A percentile compares a stretch with the other conserved stretches of the same genome.
phyloP scores from a whole-genome alignment of 2,329 filamentous ascomycete species.

The Cercospora citrullina region DNA sequence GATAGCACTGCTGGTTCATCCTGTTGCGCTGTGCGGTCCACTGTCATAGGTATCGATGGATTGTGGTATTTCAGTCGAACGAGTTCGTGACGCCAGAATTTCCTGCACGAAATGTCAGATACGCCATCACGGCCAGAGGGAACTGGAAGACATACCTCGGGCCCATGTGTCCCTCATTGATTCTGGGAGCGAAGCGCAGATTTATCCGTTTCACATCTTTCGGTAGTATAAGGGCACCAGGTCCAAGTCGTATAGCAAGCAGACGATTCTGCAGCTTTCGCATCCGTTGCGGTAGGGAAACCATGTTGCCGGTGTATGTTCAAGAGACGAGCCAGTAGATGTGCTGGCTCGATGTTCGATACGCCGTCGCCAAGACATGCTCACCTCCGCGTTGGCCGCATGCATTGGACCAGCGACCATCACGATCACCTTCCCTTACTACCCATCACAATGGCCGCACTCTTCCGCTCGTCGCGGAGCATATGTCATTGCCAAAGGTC shows the following conservation, averaged over 20 bases:
- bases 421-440: neutral
- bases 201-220: conserved; percentile 73
- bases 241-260: conserved; percentile 72
- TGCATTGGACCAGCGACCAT: conserved; percentile 1
- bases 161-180: conserved; percentile 69
- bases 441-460: conserved; percentile 28
- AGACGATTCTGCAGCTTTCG: conserved; percentile 72
- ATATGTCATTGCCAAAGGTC: conserved; percentile 29
- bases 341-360: conserved; percentile 5
- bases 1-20: conserved; percentile 61
- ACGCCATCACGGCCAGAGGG: conserved; percentile 33
- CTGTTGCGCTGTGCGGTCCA: conserved; percentile 66
- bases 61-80: conserved; percentile 94
- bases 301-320: conserved; percentile 44
- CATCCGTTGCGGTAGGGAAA: conserved; percentile 66
- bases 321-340: neutral
- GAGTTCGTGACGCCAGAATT: conserved; percentile 84
- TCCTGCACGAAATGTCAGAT: conserved; percentile 52
- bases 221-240: conserved; percentile 79
- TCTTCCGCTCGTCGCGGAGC: conserved; percentile 29
- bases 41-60: conserved; percentile 76
- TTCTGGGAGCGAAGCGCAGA: conserved; percentile 66
- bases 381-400: conserved; percentile 4
- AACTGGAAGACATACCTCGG: conserved; percentile 57
- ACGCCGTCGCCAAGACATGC: neutral